Evolutionary conservation across 1,139 yeast species (phyloP).

Genomic region (Saccharomyces hybrid): DNA sequence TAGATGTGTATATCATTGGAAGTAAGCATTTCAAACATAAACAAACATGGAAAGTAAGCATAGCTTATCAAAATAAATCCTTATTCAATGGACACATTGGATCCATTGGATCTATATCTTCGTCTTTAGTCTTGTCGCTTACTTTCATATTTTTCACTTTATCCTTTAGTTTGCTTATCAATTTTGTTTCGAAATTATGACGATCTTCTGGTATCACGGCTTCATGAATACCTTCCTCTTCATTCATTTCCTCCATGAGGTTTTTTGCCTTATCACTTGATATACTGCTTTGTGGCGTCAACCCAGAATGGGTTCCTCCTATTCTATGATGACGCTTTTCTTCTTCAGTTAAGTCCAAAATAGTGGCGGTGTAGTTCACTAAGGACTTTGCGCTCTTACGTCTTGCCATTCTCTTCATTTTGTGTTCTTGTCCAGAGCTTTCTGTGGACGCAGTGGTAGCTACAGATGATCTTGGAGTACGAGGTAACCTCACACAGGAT

Average conservation of each 20-base stretch:
- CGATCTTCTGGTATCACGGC: conserved; percentile 4
- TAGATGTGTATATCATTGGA: background rate
- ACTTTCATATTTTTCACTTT: conserved; percentile 16
- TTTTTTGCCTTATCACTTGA: conserved; percentile 12
- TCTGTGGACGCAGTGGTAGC: conserved; percentile 13
- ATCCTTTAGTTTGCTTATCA: conserved; percentile 18
- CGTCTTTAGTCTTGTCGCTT: conserved; percentile 4
- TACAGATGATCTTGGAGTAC: conserved; percentile 36
- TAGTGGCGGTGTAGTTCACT: conserved; percentile 56
- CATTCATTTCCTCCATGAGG: conserved; percentile 4
- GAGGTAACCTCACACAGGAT: conserved; percentile 47
- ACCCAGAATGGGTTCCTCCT: conserved; percentile 20
- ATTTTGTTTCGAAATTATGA: conserved; percentile 15
- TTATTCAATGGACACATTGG: background rate
- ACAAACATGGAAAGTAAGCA: background rate
- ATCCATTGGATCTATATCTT: background rate
- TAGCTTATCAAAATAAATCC: background rate
- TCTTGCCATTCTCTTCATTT: conserved; percentile 40
- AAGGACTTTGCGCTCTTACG: conserved; percentile 68
- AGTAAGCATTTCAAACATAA: background rate
- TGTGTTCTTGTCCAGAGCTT: conserved; percentile 7
- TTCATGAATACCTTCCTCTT: background rate
- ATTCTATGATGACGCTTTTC: conserved; percentile 35
- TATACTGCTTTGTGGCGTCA: conserved; percentile 22
- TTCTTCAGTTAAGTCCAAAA: conserved; percentile 59